phyloP scores from a whole-genome alignment of 345 rosid species.

The Schrenkiella parvula region DNA sequence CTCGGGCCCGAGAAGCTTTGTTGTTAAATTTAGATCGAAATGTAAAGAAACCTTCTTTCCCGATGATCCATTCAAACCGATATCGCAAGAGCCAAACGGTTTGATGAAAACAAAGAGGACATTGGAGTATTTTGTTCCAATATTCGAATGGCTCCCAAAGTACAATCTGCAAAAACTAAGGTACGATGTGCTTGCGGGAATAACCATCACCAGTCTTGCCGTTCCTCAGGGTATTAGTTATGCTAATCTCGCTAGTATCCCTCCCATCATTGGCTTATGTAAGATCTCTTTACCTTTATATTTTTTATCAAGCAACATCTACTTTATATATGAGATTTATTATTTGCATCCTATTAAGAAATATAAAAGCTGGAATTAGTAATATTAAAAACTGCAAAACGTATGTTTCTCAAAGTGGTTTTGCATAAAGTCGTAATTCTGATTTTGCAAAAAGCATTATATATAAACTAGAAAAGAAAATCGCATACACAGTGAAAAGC shows the following conservation, averaged over 20 bases:
- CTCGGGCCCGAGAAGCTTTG: conserved; percentile 48
- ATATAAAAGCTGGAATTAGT: not conserved
- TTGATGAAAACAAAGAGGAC: conserved; percentile 27
- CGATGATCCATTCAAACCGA: conserved; percentile 72
- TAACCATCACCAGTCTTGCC: conserved; percentile 87
- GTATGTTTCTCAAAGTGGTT: not conserved
- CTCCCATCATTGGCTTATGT: conserved; percentile 89
- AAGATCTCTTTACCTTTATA: conserved; percentile 19
- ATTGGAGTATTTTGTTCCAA: conserved; percentile 63
- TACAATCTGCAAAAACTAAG: conserved; percentile 44
- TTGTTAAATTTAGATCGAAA: conserved; percentile 40
- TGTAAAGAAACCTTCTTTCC: conserved; percentile 75
- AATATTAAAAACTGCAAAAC: not conserved
- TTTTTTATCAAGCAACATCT: not conserved
- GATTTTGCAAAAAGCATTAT: not conserved
- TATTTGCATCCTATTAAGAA: not conserved
- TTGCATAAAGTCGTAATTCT: not conserved
- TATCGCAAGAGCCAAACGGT: conserved; percentile 23
- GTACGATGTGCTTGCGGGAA: conserved; percentile 79
- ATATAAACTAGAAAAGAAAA: not conserved
- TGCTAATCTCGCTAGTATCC: conserved; percentile 73
- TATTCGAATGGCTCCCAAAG: conserved; percentile 73
- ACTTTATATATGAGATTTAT: not conserved
- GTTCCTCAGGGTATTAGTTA: conserved; percentile 97
- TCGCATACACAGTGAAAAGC: not conserved